Evolutionary conservation across 768 basidiomycete genomes (phyloP), one percentile per base, ranked within the genome.

Genomic region (Lepiota subincarnata): DNA sequence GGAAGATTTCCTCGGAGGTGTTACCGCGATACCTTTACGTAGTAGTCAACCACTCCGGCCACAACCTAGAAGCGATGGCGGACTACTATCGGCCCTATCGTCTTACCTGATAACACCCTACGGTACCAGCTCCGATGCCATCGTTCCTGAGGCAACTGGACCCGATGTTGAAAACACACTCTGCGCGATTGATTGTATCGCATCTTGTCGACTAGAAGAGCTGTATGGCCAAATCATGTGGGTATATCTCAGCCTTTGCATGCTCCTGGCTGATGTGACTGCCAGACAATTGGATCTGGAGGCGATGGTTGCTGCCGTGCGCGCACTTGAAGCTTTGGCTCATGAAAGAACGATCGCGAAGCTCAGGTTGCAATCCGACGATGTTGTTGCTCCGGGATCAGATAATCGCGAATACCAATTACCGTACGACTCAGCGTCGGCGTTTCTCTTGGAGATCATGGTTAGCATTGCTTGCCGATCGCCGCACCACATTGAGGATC

Each of bases 31-130:
- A 60, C 96, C 97, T 20, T 76, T 98, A 40, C 84, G 87, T 56
- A 83, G 91, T 19, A 81, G 80, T 58, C 79, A 84, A 58, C 82
- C 88, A 1, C 75, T 81, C 24, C 80, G 82, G 44, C 70, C 81
- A 40, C 74, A 83, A 42, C 70, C 82, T 24, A 74, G 87, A 67
- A 81, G 74, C 45, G 96, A 98, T 53, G 90, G 89, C n/a, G 97
- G 97, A 16, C 73, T 99, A 16, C 75, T 99, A 12, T 98, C 95
- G 7, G 84, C 97, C 0, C 68, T 99, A 49, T 98, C 96, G 1
- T 95, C 92, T 0, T 99, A 99, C 68, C 78, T 99, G 58, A 87
- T 99, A 79, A 96, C 95, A 6, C 97, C 97, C 0, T 98, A 98
- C 63, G 81, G 82, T 13, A 62, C 79, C 19, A 87, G 81, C 60